Conservation (phyloP, 306 rosid species). For the Styphnolobium japonicum region DNA sequence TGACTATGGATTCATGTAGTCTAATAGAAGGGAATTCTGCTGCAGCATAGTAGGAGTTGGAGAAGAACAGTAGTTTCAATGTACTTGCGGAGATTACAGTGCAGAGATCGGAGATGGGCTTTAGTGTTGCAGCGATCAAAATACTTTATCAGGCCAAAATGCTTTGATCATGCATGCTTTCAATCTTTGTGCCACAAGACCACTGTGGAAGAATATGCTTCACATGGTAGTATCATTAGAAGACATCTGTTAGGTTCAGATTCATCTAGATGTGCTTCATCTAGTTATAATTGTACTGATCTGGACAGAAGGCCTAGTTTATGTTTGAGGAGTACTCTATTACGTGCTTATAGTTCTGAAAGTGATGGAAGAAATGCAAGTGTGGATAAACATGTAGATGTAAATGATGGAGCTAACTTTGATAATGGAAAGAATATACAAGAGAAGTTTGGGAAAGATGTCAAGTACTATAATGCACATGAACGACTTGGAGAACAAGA, state of each 20-base stretch:
- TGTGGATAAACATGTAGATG: conserved; percentile 62
- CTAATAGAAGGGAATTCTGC: conserved; percentile 30
- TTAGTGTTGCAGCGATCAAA: conserved; percentile 57
- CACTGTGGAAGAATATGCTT: conserved; percentile 28
- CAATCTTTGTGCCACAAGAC: conserved; percentile 40
- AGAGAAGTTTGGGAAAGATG: conserved; percentile 49
- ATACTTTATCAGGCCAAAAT: conserved; percentile 44
- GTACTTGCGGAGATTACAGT: conserved; percentile 73
- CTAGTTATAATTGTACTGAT: conserved; percentile 34
- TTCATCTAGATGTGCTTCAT: conserved; percentile 29
- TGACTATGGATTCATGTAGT: neutral
- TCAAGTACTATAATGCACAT: conserved; percentile 51
- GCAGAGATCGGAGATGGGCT: conserved; percentile 68
- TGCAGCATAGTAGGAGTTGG: conserved; percentile 41
- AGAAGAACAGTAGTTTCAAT: conserved; percentile 43
- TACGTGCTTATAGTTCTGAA: conserved; percentile 68
- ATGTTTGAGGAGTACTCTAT: conserved; percentile 42
- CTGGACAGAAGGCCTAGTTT: conserved; percentile 30
- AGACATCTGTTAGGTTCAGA: conserved; percentile 41
- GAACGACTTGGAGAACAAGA: conserved; percentile 80
- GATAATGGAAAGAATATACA: conserved; percentile 44
- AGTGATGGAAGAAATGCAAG: conserved; percentile 88
- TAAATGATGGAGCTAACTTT: conserved; percentile 48
- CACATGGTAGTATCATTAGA: conserved; percentile 41
- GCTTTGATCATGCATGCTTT: conserved; percentile 29